Evolutionary conservation across 192 early-diverging fungal genomes (phyloP).

Genomic region (Coemansia sp.): DNA sequence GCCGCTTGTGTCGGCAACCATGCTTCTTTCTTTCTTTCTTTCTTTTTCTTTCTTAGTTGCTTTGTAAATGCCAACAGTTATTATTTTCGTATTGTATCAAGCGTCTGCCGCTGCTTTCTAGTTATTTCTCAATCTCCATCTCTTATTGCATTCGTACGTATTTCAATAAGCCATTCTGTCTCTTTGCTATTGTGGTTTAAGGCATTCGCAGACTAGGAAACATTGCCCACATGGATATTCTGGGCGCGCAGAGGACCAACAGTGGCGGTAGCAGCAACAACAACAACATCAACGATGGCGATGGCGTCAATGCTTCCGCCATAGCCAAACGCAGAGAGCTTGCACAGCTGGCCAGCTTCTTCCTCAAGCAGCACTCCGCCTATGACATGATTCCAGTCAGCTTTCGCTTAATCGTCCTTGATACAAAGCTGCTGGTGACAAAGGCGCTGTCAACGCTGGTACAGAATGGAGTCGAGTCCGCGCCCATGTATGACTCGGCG

Average conservation of each 20-base stretch:
- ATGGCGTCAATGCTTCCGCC: conserved; percentile 17
- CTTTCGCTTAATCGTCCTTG: conserved; percentile 88
- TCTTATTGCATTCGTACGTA: not conserved
- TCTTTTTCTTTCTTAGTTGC: not conserved
- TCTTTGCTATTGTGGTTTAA: not conserved
- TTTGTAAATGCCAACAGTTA: not conserved
- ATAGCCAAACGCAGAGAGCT: conserved; percentile 47
- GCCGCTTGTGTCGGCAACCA: not conserved
- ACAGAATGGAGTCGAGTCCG: conserved; percentile 95
- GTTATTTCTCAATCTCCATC: conserved; percentile 1
- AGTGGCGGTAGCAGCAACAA: not conserved
- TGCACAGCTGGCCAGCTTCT: conserved; percentile 55
- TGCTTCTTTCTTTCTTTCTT: not conserved
- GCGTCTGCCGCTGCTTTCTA: conserved; percentile 11
- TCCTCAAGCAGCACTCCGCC: conserved; percentile 81
- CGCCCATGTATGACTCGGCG: conserved; percentile 85
- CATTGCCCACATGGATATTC: conserved; percentile 33
- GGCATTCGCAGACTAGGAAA: not conserved
- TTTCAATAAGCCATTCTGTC: conserved; percentile 3
- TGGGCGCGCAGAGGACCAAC: conserved; percentile 12
- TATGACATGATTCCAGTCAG: conserved; percentile 91
- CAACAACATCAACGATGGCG: conserved; percentile 3
- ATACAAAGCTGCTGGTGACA: conserved; percentile 85
- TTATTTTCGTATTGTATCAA: not conserved
- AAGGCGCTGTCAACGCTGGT: conserved; percentile 89